These are phyloP conservation scores for Blastobotrys capitulatus DNA, from an alignment of 1,139 yeast species.

Conservation along the genomic window DNA sequence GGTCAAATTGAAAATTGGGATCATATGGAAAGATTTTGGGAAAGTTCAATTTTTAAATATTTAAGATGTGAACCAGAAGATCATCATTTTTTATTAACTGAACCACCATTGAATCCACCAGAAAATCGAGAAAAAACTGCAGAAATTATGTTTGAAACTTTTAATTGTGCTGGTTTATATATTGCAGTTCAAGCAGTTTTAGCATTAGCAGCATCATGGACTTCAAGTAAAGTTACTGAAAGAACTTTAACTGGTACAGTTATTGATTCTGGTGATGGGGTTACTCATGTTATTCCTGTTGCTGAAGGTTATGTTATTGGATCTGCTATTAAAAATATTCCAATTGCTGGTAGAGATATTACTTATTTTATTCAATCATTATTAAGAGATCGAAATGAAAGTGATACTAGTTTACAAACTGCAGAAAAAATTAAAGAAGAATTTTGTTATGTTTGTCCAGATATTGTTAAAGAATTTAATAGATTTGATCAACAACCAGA, in stretches of 20 bases:
- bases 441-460: slow-evolving; percentile 95
- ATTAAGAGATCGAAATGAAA: slow-evolving; percentile 94
- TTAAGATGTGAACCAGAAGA: slow-evolving; percentile 98
- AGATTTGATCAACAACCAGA: slow-evolving; percentile 93
- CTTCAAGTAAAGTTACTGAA: slow-evolving; percentile 90
- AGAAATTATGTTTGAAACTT: slow-evolving; percentile 95
- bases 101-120: slow-evolving; percentile 97
- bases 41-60: slow-evolving; percentile 90
- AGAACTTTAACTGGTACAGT: slow-evolving; percentile 97
- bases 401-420: slow-evolving; percentile 87
- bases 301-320: slow-evolving; percentile 99
- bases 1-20: slow-evolving; percentile 99
- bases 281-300: slow-evolving; percentile 97
- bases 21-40: slow-evolving; percentile 99
- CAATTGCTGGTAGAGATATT: slow-evolving; percentile 97
- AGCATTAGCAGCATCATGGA: slow-evolving; percentile 99
- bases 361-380: slow-evolving; percentile 88
- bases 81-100: slow-evolving; percentile 90
- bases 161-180: slow-evolving; percentile 96
- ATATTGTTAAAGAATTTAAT: slow-evolving; percentile 92
- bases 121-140: slow-evolving; percentile 93
- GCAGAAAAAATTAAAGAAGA: slow-evolving; percentile 96
- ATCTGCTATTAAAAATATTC: slow-evolving; percentile 92
- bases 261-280: slow-evolving; percentile 96
- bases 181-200: slow-evolving; percentile 98